A percentile compares a stretch with the other conserved stretches of the same genome.
Evolutionary conservation across 495 filamentous ascomycete species (phyloP).

Genomic region (Daldinia bambusicola): DNA sequence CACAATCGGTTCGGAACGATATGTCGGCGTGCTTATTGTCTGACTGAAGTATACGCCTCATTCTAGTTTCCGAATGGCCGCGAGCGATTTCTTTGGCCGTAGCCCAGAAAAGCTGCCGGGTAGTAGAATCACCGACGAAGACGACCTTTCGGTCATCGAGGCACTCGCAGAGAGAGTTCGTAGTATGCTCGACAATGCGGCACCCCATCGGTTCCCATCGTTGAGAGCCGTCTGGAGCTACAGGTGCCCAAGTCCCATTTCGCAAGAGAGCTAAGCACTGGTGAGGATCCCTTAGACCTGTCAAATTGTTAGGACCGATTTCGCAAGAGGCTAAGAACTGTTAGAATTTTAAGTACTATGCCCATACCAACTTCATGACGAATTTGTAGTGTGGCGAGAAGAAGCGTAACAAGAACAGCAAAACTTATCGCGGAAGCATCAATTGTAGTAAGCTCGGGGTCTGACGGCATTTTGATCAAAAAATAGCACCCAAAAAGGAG

Average conservation of each 20-base stretch:
- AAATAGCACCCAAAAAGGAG: background rate
- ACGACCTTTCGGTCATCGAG: conserved; percentile 58
- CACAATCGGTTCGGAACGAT: conserved; percentile 52
- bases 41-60: background rate
- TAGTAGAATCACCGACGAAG: conserved; percentile 68
- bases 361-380: background rate
- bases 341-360: background rate
- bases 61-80: background rate
- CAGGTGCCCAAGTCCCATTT: conserved; percentile 60
- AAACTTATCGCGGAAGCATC: background rate
- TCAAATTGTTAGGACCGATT: conserved; percentile 19
- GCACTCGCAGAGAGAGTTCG: conserved; percentile 59
- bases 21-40: conserved; percentile 59
- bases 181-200: conserved; percentile 65
- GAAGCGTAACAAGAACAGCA: background rate
- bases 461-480: background rate
- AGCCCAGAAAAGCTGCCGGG: conserved; percentile 69
- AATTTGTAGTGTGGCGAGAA: background rate
- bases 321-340: background rate
- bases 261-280: conserved; percentile 65
- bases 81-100: conserved; percentile 45
- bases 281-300: conserved; percentile 57
- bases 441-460: background rate
- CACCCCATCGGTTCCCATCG: conserved; percentile 70
- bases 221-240: conserved; percentile 40